A percentile compares a stretch with the other conserved stretches of the same genome.
Conservation (phyloP, 2,329 filamentous ascomycete species). For the Fusarium sp. region DNA sequence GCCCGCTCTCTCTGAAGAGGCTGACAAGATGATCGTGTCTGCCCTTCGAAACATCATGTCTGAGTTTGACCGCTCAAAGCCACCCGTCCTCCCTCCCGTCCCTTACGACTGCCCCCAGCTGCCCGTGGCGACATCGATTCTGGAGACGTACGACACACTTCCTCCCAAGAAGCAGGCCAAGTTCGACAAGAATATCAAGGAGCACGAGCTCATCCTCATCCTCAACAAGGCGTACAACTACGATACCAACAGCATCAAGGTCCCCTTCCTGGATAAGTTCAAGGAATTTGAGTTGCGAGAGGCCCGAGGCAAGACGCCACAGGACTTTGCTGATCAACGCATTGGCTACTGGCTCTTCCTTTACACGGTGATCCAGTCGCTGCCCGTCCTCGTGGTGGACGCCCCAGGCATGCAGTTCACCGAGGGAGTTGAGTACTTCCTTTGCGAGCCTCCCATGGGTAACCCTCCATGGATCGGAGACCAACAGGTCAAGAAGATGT, state of each 20-base stretch:
- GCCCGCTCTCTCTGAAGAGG: slow-evolving; percentile 61
- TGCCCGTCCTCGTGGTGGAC: slow-evolving; percentile 80
- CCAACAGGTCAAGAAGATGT: slow-evolving; percentile 69
- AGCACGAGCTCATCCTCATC: slow-evolving; percentile 77
- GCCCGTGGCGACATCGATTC: slow-evolving; percentile 71
- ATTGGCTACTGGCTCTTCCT: slow-evolving; percentile 83
- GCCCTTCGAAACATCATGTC: slow-evolving; percentile 80
- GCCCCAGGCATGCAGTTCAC: slow-evolving; percentile 73
- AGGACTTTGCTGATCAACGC: slow-evolving; percentile 74
- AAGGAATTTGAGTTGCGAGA: slow-evolving; percentile 74
- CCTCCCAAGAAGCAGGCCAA: slow-evolving; percentile 78
- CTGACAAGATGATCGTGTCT: slow-evolving; percentile 67
- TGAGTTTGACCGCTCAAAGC: slow-evolving; percentile 88
- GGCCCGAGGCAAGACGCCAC: slow-evolving; percentile 66
- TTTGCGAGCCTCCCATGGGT: slow-evolving; percentile 76
- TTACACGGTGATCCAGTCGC: slow-evolving; percentile 77
- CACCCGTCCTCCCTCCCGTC: slow-evolving; percentile 88
- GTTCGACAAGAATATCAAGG: slow-evolving; percentile 74
- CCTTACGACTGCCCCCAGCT: slow-evolving; percentile 87
- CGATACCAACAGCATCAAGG: slow-evolving; percentile 65
- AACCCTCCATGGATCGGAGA: slow-evolving; percentile 77
- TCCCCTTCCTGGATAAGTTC: slow-evolving; percentile 73
- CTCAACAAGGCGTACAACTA: slow-evolving; percentile 84
- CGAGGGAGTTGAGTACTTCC: slow-evolving; percentile 80
- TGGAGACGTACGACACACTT: slow-evolving; percentile 69